Evolutionary conservation across 179 eudicot genomes (phyloP), one percentile per base, ranked within the genome.

Genomic region (Dionaea muscipula): DNA sequence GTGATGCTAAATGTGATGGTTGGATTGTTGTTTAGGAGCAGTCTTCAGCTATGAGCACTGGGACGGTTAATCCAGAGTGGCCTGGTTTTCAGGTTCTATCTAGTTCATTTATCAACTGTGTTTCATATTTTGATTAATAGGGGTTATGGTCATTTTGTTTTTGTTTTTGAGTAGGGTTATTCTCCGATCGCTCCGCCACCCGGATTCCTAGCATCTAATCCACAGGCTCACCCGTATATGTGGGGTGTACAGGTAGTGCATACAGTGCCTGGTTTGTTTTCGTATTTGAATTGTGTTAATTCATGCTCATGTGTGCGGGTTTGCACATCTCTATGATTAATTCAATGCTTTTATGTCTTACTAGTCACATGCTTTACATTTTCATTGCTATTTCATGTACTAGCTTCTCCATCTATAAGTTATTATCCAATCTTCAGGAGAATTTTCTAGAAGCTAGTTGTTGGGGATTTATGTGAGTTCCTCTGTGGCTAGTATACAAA

Each of bases 171-270:
- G 65, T 82, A 91, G 98, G 85, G 91, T n/a, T 84, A 86, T 76
- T 79, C 98, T 78, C 94, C 86, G 24, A 72, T 86, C 72, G 95
- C 91, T 44, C 94, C 95, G 13, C 95, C 65, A 12, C 95, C 65
- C 71, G 95, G 94, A 40, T 84, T 59, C 72, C 14, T 86, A 79
- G 86, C 95, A 33, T 86, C 98, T 24, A 86, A 78, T 66, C 91
- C 98, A 51, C 98, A 91, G 79, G 81, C 83, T 49, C 95, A 91
- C 62, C 95, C 98, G 54, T 91, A 91, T 39, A 84, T 91, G 98
- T 91, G 98, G 95, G 89, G 97, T 67, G 95, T 90, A 65, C 98
- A 91, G 95, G 98, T 86, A 72, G 50, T 33, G 15, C 9, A 5
- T 8, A 4, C 47, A 1, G n/a, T 38, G 43, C 43, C 2, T 38